A percentile compares a stretch with the other conserved stretches of the same genome.
Conservation (phyloP, 2,329 filamentous ascomycete genomes). For the Penicillium sp. region DNA sequence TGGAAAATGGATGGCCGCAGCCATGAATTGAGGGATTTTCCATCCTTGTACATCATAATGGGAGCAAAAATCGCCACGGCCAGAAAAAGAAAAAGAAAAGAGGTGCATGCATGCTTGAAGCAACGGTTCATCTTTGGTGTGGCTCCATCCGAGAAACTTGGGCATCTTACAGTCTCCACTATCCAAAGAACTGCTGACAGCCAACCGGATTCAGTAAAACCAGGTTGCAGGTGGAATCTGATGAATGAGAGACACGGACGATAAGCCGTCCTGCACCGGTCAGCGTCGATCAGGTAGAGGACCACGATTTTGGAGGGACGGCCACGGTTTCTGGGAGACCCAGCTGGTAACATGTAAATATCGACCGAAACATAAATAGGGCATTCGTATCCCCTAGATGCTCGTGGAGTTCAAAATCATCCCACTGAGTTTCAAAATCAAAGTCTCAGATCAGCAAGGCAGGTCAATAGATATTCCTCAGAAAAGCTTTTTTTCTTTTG, state of each 20-base stretch:
- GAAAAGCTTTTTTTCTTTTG: slow-evolving; percentile 12
- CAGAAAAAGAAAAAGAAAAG: slow-evolving; percentile 24
- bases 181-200: slow-evolving; percentile 29
- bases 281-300: slow-evolving; percentile 33
- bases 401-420: slow-evolving; percentile 27
- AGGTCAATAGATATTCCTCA: slow-evolving; percentile 24
- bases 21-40: slow-evolving; percentile 40
- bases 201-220: slow-evolving; percentile 34
- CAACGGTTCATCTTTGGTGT: slow-evolving; percentile 34
- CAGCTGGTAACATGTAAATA: slow-evolving; percentile 26
- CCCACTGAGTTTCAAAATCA: slow-evolving; percentile 32
- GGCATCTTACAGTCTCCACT: slow-evolving; percentile 38
- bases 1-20: slow-evolving; percentile 21
- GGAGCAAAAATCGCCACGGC: slow-evolving; percentile 37
- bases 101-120: slow-evolving; percentile 40
- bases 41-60: slow-evolving; percentile 29
- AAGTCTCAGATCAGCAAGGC: slow-evolving; percentile 12
- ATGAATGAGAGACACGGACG: slow-evolving; percentile 32
- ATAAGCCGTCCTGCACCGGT: slow-evolving; percentile 35
- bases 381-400: slow-evolving; percentile 28
- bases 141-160: slow-evolving; percentile 32
- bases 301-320: not conserved
- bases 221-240: slow-evolving; percentile 28
- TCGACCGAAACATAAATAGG: slow-evolving; percentile 44
- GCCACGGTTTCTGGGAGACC: slow-evolving; percentile 11